A percentile compares a stretch with the other conserved stretches of the same genome.
These are phyloP conservation scores for Aspergillus nanangensis DNA, from an alignment of 495 filamentous ascomycete species.

Conservation along the genomic window DNA sequence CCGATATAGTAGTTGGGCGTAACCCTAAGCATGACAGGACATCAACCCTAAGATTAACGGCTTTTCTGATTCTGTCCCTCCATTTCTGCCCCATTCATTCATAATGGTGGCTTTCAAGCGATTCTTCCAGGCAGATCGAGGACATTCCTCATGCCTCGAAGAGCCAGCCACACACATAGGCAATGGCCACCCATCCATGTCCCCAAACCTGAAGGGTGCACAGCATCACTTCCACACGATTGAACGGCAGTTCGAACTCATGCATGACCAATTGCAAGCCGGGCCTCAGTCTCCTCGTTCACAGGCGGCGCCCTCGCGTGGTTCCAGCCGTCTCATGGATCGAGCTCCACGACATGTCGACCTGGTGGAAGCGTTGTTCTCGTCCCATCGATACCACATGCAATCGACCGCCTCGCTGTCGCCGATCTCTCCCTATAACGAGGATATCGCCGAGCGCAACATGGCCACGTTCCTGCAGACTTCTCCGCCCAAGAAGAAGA, in stretches of 20 bases:
- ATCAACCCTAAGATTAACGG: not conserved
- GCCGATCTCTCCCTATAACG: constrained; percentile 38
- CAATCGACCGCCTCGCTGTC: constrained; percentile 18
- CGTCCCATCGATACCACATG: constrained; percentile 25
- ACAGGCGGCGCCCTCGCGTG: constrained; percentile 16
- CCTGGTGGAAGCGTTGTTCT: constrained; percentile 35
- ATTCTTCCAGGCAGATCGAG: constrained; percentile 32
- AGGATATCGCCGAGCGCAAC: constrained; percentile 45
- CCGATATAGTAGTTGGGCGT: not conserved
- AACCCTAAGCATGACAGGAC: constrained; percentile 1
- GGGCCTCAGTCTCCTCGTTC: constrained; percentile 27
- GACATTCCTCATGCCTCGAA: constrained; percentile 9
- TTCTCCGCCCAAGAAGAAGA: constrained; percentile 17
- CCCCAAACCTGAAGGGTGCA: too few relatives aligned
- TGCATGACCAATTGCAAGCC: constrained; percentile 29
- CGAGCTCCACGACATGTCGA: constrained; percentile 33
- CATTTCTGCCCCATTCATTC: not conserved
- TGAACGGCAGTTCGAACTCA: constrained; percentile 38
- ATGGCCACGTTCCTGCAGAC: constrained; percentile 36
- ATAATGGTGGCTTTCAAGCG: constrained; percentile 36
- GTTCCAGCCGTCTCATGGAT: constrained; percentile 11
- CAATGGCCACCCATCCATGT: too few relatives aligned
- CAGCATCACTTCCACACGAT: constrained; percentile 34
- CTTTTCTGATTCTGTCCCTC: not conserved
- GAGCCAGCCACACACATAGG: constrained; percentile 6